Base-by-base conservation (phyloP, 1,284 basidiomycete species). In the Malassezia pachydermatis region DNA sequence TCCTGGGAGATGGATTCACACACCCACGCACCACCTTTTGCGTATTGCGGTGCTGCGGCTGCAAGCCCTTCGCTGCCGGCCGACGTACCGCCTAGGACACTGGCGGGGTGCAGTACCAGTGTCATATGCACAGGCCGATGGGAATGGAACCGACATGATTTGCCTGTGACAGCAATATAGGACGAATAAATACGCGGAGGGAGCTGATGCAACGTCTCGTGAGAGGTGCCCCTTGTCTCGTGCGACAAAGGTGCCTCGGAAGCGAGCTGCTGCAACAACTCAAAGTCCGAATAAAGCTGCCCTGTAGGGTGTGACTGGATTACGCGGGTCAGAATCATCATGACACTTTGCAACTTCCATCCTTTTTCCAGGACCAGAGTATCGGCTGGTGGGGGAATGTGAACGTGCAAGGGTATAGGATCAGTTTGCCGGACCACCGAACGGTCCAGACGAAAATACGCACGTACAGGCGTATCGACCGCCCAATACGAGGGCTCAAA, bases 1-100 rank as follows among this genome's bases (percentile, higher is more conserved):
- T 66, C 60, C 39, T 71, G 68, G 20, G 55, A 62, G 47, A 71
- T 60, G 30, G 63, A 63, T 48, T 68, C 65, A 49, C 68, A 71
- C 9, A 61, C 57, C 10, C 63, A 61, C 11, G 63, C 65, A 13
- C 63, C 67, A 13, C 60, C 65, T 1, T 59, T 43, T 1, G 54
- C 58, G 16, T 67, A 63, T 2, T 62, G 61, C 54, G 68, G 65
- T 47, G 67, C 57, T 23, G 51, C 44, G 1, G 55, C 45, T 20
- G 59, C 59, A 38, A 70, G 69, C 7, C 65, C 14, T 9, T 27
- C 25, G 9, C 23, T 14, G 7, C 11, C 33, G 13, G 44, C 33
- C 9, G 17, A 23, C 1, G 20, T 25, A 24, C 22, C 19, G 27
- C 25, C 35, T 16, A 45, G 24, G 8, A 32, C 24, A 16, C 41